phyloP scores from a whole-genome alignment of 169 alveolate species.

The Plasmodium reichenowi region DNA sequence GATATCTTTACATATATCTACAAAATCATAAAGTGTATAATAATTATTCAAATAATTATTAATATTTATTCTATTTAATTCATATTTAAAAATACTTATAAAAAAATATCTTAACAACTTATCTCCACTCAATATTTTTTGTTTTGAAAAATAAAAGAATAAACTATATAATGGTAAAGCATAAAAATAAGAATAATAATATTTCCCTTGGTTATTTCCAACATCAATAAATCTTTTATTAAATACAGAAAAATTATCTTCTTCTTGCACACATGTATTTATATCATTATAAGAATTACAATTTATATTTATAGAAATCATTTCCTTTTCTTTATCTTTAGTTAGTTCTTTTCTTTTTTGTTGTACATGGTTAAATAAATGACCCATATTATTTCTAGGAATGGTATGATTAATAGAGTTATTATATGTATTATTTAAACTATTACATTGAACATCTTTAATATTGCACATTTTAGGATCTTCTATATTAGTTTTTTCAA shows the following conservation, averaged over 20 bases:
- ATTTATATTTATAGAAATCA: background rate
- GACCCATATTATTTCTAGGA: too few species aligned
- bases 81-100: conserved; percentile 36
- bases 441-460: background rate
- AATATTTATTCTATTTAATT: conserved; percentile 26
- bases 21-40: conserved; percentile 49
- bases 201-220: background rate
- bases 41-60: conserved; percentile 39
- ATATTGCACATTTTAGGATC: background rate
- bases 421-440: too few species aligned
- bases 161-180: conserved; percentile 57
- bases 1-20: conserved; percentile 18
- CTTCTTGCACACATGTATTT: background rate
- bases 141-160: conserved; percentile 44
- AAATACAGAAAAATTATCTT: background rate
- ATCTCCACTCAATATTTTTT: conserved; percentile 13
- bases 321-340: background rate
- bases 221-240: background rate
- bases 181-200: background rate
- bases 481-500: background rate
- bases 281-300: background rate
- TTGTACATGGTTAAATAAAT: too few species aligned
- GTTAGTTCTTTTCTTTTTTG: background rate
- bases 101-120: conserved; percentile 44
- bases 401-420: too few species aligned